A percentile compares a stretch with the other conserved stretches of the same genome.
Evolutionary conservation across 2,329 filamentous ascomycete species (phyloP).

Genomic region (Pseudopithomyces maydicus): DNA sequence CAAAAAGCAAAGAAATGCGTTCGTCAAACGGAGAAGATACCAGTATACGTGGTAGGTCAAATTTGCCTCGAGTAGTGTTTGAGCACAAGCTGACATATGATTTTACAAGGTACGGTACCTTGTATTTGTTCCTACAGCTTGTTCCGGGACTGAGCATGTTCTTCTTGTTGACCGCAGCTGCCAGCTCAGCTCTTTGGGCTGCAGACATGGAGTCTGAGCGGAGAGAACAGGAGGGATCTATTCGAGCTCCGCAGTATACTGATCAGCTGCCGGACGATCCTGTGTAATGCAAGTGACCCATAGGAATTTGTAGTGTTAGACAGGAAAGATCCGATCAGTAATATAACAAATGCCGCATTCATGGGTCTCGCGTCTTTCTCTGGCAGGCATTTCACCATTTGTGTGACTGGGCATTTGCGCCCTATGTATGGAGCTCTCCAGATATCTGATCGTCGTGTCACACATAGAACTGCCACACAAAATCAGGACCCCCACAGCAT

Average conservation of each 20-base stretch:
- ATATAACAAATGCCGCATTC: background rate
- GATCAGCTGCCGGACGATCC: conserved; percentile 32
- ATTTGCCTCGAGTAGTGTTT: background rate
- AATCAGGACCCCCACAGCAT: no score
- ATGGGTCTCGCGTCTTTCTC: no score
- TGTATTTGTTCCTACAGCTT: conserved; percentile 84
- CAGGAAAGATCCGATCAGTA: conserved; percentile 11
- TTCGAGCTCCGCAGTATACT: conserved; percentile 29
- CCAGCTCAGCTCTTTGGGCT: conserved; percentile 85
- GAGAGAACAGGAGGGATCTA: conserved; percentile 27
- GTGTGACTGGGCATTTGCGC: no score
- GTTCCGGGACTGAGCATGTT: conserved; percentile 91
- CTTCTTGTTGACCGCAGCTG: conserved; percentile 85
- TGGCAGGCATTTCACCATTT: no score
- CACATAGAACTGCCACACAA: no score
- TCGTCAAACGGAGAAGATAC: conserved; percentile 70
- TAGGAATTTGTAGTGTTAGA: background rate
- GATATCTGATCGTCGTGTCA: no score
- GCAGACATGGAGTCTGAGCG: conserved; percentile 68
- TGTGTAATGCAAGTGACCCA: conserved; percentile 13
- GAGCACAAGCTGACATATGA: conserved; percentile 11
- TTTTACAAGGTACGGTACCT: conserved; percentile 72
- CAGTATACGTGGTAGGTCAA: conserved; percentile 77
- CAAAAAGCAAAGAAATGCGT: conserved; percentile 74
- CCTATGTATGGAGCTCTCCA: no score